Percentiles rank a stretch among this genome's conserved stretches.
These are phyloP conservation scores for Atkinsonella hypoxylon DNA, from an alignment of 2,329 filamentous ascomycete genomes.

Conservation along the genomic window DNA sequence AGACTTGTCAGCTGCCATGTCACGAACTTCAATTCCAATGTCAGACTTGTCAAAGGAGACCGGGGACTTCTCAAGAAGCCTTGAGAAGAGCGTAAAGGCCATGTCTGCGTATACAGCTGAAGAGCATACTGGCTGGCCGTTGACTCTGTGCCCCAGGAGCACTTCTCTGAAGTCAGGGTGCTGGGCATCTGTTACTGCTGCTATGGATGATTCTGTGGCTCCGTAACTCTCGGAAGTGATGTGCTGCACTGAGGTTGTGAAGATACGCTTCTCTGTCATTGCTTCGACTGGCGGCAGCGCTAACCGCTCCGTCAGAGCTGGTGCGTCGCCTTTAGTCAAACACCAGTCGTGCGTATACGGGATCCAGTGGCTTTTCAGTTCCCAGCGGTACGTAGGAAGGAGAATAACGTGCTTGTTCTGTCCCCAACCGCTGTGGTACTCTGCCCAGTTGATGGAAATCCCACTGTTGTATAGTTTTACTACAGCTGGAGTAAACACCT, in stretches of 20 bases:
- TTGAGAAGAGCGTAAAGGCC: neutral
- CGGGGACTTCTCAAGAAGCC: neutral
- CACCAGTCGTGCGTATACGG: neutral
- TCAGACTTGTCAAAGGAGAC: neutral
- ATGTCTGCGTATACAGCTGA: neutral
- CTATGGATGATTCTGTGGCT: neutral
- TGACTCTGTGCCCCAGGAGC: neutral
- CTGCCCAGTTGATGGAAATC: neutral
- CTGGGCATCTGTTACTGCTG: neutral
- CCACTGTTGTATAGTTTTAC: neutral
- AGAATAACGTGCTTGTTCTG: neutral
- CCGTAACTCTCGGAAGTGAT: neutral
- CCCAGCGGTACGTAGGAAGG: neutral
- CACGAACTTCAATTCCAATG: neutral
- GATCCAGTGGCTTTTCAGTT: neutral
- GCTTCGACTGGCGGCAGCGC: too few relatives aligned
- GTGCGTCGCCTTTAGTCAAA: neutral
- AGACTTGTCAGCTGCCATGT: neutral
- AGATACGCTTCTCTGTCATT: too few relatives aligned
- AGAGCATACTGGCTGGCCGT: neutral
- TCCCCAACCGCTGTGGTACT: neutral
- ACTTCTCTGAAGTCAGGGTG: neutral
- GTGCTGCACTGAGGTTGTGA: neutral
- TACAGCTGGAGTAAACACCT: too few relatives aligned
- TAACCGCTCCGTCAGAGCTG: neutral